Conservation (phyloP, 2,329 filamentous ascomycete genomes). For the Lizonia empirigonia region DNA sequence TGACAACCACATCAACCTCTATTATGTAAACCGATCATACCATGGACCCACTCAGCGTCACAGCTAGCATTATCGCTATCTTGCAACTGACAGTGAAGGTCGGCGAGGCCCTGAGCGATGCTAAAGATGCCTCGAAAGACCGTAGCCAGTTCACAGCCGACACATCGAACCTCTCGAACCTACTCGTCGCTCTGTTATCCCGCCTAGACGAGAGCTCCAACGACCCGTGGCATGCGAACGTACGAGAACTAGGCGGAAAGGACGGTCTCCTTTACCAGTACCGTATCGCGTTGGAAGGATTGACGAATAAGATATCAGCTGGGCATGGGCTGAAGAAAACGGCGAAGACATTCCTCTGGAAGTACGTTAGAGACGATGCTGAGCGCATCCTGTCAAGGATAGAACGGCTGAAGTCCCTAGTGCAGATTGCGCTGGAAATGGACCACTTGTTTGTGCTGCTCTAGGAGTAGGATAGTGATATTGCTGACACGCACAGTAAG, state of each 20-base stretch:
- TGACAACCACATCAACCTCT: too few relatives aligned
- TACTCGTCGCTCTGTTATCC: slow-evolving; percentile 4
- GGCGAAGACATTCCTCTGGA: slow-evolving; percentile 17
- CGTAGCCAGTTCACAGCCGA: slow-evolving; percentile 5
- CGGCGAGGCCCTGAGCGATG: slow-evolving; percentile 5
- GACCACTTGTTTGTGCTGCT: slow-evolving; percentile 27
- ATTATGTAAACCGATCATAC: too few relatives aligned
- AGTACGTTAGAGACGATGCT: slow-evolving; percentile 24
- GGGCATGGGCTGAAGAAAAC: slow-evolving; percentile 14
- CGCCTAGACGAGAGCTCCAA: background rate
- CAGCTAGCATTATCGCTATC: slow-evolving; percentile 17
- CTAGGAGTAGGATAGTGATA: background rate
- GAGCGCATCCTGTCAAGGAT: slow-evolving; percentile 23
- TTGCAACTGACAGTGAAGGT: slow-evolving; percentile 15
- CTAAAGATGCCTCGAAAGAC: slow-evolving; percentile 12
- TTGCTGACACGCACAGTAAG: slow-evolving; percentile 13
- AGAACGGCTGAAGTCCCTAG: slow-evolving; percentile 26
- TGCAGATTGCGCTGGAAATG: slow-evolving; percentile 27
- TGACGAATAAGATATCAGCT: slow-evolving; percentile 21
- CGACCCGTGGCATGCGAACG: slow-evolving; percentile 26
- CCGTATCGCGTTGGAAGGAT: slow-evolving; percentile 25
- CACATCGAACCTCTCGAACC: background rate
- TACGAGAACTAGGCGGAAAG: too few relatives aligned
- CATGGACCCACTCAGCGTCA: slow-evolving; percentile 17
- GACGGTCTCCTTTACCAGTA: slow-evolving; percentile 36